phyloP scores from a whole-genome alignment of 805 yeast genomes.

The Brettanomyces anomalus region DNA sequence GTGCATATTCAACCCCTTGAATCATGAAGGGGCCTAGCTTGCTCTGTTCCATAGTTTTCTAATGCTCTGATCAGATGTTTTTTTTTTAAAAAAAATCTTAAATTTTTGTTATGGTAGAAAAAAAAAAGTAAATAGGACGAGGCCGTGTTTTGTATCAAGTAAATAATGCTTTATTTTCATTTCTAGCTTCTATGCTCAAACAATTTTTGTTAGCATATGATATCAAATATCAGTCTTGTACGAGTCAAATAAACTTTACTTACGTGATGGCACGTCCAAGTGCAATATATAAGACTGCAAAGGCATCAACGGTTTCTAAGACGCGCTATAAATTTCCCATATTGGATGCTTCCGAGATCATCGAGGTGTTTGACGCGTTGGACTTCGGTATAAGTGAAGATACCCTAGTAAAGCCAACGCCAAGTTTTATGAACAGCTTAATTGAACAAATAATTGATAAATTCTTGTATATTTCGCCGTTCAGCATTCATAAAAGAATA shows the following conservation, averaged over 20 bases:
- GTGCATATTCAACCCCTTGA: too few relatives aligned
- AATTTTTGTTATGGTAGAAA: background rate
- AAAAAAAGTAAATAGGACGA: too few relatives aligned
- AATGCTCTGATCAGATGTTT: background rate
- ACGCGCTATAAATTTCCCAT: constrained; percentile 27
- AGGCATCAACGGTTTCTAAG: constrained; percentile 11
- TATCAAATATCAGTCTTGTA: too few relatives aligned
- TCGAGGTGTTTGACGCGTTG: constrained; percentile 19
- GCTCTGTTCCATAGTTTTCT: background rate
- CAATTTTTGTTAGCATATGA: too few relatives aligned
- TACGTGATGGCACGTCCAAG: constrained; percentile 28
- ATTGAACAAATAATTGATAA: constrained; percentile 27
- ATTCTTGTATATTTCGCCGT: constrained; percentile 25
- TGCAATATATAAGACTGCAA: constrained; percentile 24
- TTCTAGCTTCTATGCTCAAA: too few relatives aligned
- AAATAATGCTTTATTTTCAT: too few relatives aligned
- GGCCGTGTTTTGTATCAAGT: too few relatives aligned
- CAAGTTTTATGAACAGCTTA: constrained; percentile 23
- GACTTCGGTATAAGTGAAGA: constrained; percentile 23
- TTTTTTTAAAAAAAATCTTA: background rate
- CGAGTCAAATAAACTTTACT: background rate
- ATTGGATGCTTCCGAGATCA: constrained; percentile 21
- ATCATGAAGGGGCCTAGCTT: too few relatives aligned
- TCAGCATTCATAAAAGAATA: constrained; percentile 19
- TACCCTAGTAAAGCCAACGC: constrained; percentile 22